A percentile compares a stretch with the other conserved stretches of the same genome.
These are phyloP conservation scores for Crithidia fasciculata DNA, from an alignment of 208 protist species.

Conservation along the genomic window DNA sequence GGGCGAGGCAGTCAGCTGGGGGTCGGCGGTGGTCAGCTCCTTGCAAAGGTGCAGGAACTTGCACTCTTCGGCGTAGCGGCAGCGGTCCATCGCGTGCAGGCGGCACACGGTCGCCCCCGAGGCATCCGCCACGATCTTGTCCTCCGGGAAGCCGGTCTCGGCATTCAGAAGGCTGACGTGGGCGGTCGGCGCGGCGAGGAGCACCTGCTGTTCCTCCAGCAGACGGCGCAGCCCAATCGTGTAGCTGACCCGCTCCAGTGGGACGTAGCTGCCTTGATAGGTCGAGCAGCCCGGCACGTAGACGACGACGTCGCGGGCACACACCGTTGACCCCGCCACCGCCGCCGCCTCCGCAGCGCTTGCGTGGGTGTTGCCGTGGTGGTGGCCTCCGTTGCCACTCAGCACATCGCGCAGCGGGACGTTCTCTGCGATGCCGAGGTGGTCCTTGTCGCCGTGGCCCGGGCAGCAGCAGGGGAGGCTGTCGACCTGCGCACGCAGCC, in stretches of 20 bases:
- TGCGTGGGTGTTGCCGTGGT: neutral
- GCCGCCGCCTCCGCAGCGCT: neutral
- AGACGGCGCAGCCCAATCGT: slow-evolving; percentile 65
- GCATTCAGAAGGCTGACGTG: slow-evolving; percentile 18
- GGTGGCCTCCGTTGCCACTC: slow-evolving; percentile 1
- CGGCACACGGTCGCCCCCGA: slow-evolving; percentile 60
- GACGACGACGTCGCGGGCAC: slow-evolving; percentile 36
- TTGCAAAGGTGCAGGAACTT: slow-evolving; percentile 88
- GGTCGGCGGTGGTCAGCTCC: slow-evolving; percentile 44
- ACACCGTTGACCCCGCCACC: slow-evolving; percentile 6
- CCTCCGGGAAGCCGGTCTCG: slow-evolving; percentile 31
- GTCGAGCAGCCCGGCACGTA: slow-evolving; percentile 39
- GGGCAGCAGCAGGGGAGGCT: slow-evolving; percentile 79
- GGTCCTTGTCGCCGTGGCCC: slow-evolving; percentile 70
- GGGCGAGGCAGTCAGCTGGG: slow-evolving; percentile 32
- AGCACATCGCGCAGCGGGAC: slow-evolving; percentile 22
- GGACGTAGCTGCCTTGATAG: slow-evolving; percentile 40
- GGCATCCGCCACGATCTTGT: slow-evolving; percentile 36
- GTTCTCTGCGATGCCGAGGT: slow-evolving; percentile 38
- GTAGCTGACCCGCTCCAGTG: slow-evolving; percentile 64
- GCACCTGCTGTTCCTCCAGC: slow-evolving; percentile 41
- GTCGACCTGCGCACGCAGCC: slow-evolving; percentile 55
- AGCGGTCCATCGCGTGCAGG: slow-evolving; percentile 73
- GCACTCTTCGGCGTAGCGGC: slow-evolving; percentile 85
- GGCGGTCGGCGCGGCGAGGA: neutral